Percentiles rank a stretch among this genome's conserved stretches.
phyloP scores from a whole-genome alignment of 345 rosid genomes.

The Ailanthus altissimus region DNA sequence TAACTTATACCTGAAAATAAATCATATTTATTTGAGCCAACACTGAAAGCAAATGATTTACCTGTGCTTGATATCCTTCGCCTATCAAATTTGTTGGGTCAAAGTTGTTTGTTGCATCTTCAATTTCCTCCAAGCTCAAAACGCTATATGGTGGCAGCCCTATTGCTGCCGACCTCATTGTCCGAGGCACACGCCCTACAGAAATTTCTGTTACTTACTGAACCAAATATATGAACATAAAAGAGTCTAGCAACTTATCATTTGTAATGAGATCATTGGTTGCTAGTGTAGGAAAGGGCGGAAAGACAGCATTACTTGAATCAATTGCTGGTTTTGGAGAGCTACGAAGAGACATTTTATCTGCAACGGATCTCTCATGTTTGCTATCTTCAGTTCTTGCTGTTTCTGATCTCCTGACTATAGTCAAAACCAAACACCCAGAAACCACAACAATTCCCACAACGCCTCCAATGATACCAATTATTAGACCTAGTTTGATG shows the following conservation, averaged over 20 bases:
- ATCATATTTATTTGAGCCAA: not conserved
- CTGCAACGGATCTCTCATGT: conserved; percentile 39
- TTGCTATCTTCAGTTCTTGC: conserved; percentile 31
- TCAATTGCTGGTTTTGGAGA: conserved; percentile 53
- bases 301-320: conserved; percentile 51
- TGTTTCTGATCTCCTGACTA: conserved; percentile 48
- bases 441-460: conserved; percentile 40
- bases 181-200: conserved; percentile 79
- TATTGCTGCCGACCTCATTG: conserved; percentile 78
- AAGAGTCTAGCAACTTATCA: not conserved
- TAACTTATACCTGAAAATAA: not conserved
- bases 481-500: conserved; percentile 48
- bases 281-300: not conserved
- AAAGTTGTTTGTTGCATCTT: conserved; percentile 81
- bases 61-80: conserved; percentile 65
- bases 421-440: conserved; percentile 44
- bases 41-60: conserved; percentile 9
- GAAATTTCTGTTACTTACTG: conserved; percentile 12
- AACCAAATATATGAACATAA: not conserved
- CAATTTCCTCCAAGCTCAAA: conserved; percentile 77
- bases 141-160: conserved; percentile 76
- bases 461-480: conserved; percentile 62
- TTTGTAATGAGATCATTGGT: not conserved
- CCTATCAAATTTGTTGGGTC: conserved; percentile 59
- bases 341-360: conserved; percentile 54